A percentile compares a stretch with the other conserved stretches of the same genome.
phyloP scores from a whole-genome alignment of 2,329 filamentous ascomycete genomes.

The Hymenoscyphus linearis region DNA sequence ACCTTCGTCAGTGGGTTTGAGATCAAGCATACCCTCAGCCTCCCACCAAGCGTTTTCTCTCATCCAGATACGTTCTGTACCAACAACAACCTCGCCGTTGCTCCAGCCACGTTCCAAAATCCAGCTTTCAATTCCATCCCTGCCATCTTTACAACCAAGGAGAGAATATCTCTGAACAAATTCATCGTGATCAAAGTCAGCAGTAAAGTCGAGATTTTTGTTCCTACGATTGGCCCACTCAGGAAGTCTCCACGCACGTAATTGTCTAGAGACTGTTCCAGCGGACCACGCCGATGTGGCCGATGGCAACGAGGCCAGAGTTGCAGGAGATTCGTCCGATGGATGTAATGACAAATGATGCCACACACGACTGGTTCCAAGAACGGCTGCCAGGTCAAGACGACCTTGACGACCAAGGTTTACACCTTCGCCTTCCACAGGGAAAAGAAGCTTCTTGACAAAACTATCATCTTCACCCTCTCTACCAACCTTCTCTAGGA shows the following conservation, averaged over 20 bases:
- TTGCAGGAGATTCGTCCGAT: slow-evolving; percentile 76
- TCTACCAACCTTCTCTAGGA: slow-evolving; percentile 81
- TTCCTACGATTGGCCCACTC: slow-evolving; percentile 96
- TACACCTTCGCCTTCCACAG: slow-evolving; percentile 71
- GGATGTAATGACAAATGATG: slow-evolving; percentile 91
- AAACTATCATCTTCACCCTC: slow-evolving; percentile 80
- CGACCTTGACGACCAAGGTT: slow-evolving; percentile 72
- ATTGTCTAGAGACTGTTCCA: slow-evolving; percentile 83
- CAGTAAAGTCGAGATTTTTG: slow-evolving; percentile 88
- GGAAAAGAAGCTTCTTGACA: slow-evolving; percentile 75
- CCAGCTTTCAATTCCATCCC: slow-evolving; percentile 92
- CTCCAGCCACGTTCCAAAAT: slow-evolving; percentile 94
- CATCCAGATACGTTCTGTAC: slow-evolving; percentile 92
- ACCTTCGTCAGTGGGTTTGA: slow-evolving; percentile 48
- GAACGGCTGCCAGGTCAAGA: slow-evolving; percentile 67
- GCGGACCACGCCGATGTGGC: slow-evolving; percentile 88
- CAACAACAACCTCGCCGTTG: slow-evolving; percentile 91
- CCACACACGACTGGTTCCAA: slow-evolving; percentile 87
- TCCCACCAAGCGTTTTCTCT: slow-evolving; percentile 96
- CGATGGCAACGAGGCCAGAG: slow-evolving; percentile 64
- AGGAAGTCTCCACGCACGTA: slow-evolving; percentile 86
- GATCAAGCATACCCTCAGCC: slow-evolving; percentile 89
- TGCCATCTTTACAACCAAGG: slow-evolving; percentile 83
- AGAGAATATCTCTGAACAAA: slow-evolving; percentile 77
- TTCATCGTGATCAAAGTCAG: slow-evolving; percentile 92